Conservation (phyloP, 768 basidiomycete genomes). For the Suillus brevipes region DNA sequence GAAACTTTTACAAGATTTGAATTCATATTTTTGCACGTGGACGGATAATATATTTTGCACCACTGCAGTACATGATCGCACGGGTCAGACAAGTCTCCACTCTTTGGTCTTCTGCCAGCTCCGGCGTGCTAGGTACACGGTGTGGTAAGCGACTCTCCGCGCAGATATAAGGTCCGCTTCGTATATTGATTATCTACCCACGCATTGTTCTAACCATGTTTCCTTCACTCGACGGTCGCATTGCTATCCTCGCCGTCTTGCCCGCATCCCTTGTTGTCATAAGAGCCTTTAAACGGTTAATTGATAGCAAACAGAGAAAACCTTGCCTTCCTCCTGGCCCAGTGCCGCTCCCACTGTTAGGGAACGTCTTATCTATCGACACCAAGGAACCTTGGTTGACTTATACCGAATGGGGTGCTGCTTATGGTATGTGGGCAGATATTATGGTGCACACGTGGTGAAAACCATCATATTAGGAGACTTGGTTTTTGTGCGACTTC, state of each 20-base stretch:
- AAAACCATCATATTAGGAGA: conserved; percentile 6
- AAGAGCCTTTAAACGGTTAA: no score
- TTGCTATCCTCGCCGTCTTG: neutral
- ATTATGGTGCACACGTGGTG: neutral
- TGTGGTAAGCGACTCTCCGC: neutral
- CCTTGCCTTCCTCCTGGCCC: conserved; percentile 36
- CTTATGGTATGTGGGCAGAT: conserved; percentile 17
- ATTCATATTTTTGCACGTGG: no score
- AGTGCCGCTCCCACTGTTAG: conserved; percentile 34
- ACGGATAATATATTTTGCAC: no score
- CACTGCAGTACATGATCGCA: no score
- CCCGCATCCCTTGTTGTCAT: no score
- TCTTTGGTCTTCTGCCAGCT: no score
- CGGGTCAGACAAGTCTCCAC: no score
- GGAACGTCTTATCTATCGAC: conserved; percentile 34
- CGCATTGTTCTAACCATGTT: neutral
- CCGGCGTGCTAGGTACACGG: conserved; percentile 6
- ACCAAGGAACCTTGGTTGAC: conserved; percentile 31
- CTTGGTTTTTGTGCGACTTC: conserved; percentile 2
- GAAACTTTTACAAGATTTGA: no score
- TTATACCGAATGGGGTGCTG: conserved; percentile 34
- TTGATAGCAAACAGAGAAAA: neutral
- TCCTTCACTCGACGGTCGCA: neutral
- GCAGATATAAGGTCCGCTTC: neutral
- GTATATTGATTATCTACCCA: neutral